Evolutionary conservation across 352 stramenopile species (phyloP), one percentile per base, ranked within the genome.

Genomic region (Pythium chondricola): DNA sequence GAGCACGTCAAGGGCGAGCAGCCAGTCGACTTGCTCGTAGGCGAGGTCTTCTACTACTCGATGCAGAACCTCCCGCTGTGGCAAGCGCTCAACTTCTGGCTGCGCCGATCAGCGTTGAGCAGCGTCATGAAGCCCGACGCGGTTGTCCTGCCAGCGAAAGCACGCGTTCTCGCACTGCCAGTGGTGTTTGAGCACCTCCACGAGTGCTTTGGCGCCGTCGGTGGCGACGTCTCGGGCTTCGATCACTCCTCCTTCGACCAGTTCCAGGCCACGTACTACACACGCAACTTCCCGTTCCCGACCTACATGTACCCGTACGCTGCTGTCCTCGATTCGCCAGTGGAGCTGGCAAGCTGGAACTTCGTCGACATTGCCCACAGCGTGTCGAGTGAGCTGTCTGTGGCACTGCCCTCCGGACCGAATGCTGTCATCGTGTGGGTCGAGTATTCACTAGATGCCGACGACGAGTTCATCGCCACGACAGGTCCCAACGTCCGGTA

Each of bases 51-150:
- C 47, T 92, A 88, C 71, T 92, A 92, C 57, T 76, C 77, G 41
- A 92, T 92, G 80, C 80, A 92, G 62, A 92, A 89, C 50, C 61
- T 92, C 9, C 74, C 77, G 26, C 60, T 89, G 0, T 92, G 80
- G 80, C 73, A 88, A 39, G 74, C 77, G 21, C 74, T 88, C 55
- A 92, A 92, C 75, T 92, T 88, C 43, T 92, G 80, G 80, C 58
- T 88, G 11, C 74, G 77, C 9, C 72, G 80, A 6, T 75, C 75
- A 6, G 75, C 74, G 2, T 64, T 90, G 11, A 48, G 67, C 16
- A 32, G 40, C 4, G 46, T 83, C 8, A 29, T 92, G 14, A 32
- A 61, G 9, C 41, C 56, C 0, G 55, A 74, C 14, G 74, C 74
- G 6, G 43, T 66, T 6, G 58, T 88, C 16, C 22, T 92, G 10